Base-by-base conservation (phyloP, 2,329 filamentous ascomycete species). In the Aureobasidium uvarum region DNA sequence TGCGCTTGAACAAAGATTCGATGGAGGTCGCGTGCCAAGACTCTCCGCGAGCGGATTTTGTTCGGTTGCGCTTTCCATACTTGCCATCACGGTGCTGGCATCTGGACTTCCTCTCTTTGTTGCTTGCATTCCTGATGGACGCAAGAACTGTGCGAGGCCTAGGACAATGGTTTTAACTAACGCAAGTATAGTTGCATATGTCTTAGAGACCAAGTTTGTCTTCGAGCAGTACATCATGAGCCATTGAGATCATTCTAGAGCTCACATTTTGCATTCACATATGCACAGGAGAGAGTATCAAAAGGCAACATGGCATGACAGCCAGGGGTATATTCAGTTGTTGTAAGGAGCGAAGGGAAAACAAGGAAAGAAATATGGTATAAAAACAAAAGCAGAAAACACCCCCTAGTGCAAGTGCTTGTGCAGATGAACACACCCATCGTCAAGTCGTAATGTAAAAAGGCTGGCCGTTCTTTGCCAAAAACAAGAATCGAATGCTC, bases 291-390 rank as follows among this genome's bases (percentile, higher is more conserved):
- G 31, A 36, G 5, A 2, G 20, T 18, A 14, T 51, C 25, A 31
- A 14, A 20, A 3, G 48, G 23, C n/a, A 60, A 48, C n/a, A 28
- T 23, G 58, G 58, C 58, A 41, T 62, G 58, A 51, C 58, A 62
- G 58, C 58, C 58, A 68, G 56, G 69, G 68, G 66, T 69, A 69
- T 69, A 69, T 62, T 62, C 43, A 67, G 38, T 31, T 67, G 64
- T 65, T 66, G 65, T 36, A 63, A 31, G 28, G 62, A 66, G 67
- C 58, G 54, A 65, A 65, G 67, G 43, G 38, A 39, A 14, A 62
- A 43, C 28, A 45, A 51, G 48, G 46, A n/a, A 45, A 63, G 5
- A 28, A 45, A 54, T 41, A 25, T 46, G 55, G 55, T 59, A 59
- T 43, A 59, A 59, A 11, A 16, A 46, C 55, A 36, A 59, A 36